Percentiles rank a stretch among this genome's conserved stretches.
These are phyloP conservation scores for Suillus cothurnatus DNA, from an alignment of 768 basidiomycete genomes.

Conservation along the genomic window DNA sequence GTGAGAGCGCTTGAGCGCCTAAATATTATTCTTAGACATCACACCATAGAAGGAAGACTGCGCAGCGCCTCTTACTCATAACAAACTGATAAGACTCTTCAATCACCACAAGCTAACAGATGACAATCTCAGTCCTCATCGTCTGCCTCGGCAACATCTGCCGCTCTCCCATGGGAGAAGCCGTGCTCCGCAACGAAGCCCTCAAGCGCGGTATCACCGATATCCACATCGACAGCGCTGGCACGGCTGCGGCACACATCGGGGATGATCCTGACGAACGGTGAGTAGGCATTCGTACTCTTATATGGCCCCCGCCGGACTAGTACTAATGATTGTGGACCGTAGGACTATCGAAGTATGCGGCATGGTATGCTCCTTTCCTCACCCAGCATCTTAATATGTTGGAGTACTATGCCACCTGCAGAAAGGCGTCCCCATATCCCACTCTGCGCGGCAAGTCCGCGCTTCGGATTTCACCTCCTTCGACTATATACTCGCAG, in stretches of 20 bases:
- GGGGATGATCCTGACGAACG: conserved; percentile 85
- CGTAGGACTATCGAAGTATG: conserved; percentile 73
- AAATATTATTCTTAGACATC: no score
- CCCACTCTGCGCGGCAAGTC: conserved; percentile 69
- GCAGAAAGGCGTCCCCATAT: conserved; percentile 76
- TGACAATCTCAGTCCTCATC: conserved; percentile 59
- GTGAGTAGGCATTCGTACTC: conserved; percentile 38
- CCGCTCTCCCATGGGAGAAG: conserved; percentile 92
- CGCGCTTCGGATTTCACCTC: conserved; percentile 62
- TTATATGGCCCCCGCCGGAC: neutral
- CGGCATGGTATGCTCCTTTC: conserved; percentile 50
- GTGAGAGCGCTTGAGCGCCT: neutral
- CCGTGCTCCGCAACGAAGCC: conserved; percentile 73
- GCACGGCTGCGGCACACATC: conserved; percentile 82
- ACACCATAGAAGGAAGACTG: neutral
- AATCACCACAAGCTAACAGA: conserved; percentile 8
- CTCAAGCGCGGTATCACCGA: conserved; percentile 59
- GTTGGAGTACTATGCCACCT: conserved; percentile 6
- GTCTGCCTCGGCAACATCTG: conserved; percentile 88
- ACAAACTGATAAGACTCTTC: neutral
- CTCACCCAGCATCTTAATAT: neutral
- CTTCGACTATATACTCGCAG: conserved; percentile 86
- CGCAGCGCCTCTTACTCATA: neutral
- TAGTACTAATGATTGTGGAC: conserved; percentile 3
- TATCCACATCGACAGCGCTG: conserved; percentile 79